phyloP scores from a whole-genome alignment of 306 rosid genomes.

The Alnus rubra region DNA sequence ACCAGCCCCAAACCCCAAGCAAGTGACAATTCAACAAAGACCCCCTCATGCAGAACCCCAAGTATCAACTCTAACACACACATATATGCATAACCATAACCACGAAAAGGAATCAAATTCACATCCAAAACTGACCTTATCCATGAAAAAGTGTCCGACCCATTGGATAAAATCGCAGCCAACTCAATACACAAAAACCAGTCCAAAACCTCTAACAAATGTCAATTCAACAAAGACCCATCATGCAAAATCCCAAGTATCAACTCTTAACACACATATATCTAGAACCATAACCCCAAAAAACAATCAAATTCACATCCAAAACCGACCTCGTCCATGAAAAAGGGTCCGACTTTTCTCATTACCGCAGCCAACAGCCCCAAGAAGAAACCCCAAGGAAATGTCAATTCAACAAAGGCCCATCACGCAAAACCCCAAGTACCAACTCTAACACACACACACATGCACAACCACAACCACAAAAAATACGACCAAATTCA shows the following conservation, averaged over 20 bases:
- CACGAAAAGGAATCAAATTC: background rate
- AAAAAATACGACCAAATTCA: background rate
- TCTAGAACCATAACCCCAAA: background rate
- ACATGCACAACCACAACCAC: background rate
- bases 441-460: background rate
- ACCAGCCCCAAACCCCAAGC: background rate
- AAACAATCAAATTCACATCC: background rate
- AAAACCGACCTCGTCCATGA: slow-evolving; percentile 65
- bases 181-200: slow-evolving; percentile 2
- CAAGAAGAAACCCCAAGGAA: slow-evolving; percentile 21
- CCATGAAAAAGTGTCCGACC: slow-evolving; percentile 63
- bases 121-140: slow-evolving; percentile 48
- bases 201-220: background rate
- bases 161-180: slow-evolving; percentile 37
- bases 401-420: slow-evolving; percentile 18
- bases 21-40: slow-evolving; percentile 15
- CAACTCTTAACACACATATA: background rate
- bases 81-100: background rate
- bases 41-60: background rate
- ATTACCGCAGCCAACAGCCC: slow-evolving; percentile 48
- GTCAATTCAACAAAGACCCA: slow-evolving; percentile 17
- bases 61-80: background rate
- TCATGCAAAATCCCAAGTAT: background rate
- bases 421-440: background rate
- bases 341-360: slow-evolving; percentile 70